Evolutionary conservation across 805 yeast genomes (phyloP).

Genomic region (Saccharomyces jurei): DNA sequence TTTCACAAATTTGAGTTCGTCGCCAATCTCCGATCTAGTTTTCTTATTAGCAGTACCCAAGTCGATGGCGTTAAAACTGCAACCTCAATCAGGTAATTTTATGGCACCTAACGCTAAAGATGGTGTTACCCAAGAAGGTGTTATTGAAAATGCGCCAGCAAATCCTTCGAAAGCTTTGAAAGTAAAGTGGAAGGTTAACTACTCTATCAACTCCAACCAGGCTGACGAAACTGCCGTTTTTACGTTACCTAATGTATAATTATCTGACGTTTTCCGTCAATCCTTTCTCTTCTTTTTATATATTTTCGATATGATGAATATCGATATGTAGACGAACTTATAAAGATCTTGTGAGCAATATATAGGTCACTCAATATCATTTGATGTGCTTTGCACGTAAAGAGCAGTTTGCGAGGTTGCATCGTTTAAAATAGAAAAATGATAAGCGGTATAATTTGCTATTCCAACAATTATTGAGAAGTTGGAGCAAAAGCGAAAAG

Average conservation of each 20-base stretch:
- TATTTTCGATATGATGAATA: not conserved
- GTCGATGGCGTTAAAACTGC: constrained; percentile 44
- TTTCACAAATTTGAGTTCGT: constrained; percentile 42
- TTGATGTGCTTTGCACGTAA: not conserved
- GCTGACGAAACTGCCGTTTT: constrained; percentile 51
- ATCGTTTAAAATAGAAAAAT: not conserved
- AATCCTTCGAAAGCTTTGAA: constrained; percentile 38
- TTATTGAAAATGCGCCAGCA: constrained; percentile 26
- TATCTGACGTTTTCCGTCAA: not conserved
- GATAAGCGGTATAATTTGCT: not conserved
- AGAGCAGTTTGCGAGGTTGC: not conserved
- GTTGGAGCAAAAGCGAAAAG: not conserved
- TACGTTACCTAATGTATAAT: constrained; percentile 25
- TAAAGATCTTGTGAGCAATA: not conserved
- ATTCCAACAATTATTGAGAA: not conserved
- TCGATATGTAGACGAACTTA: not conserved
- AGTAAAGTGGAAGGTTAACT: constrained; percentile 67
- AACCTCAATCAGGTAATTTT: constrained; percentile 49
- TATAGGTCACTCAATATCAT: not conserved
- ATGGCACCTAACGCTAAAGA: constrained; percentile 41
- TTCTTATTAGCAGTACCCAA: constrained; percentile 66
- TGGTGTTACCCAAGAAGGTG: constrained; percentile 42
- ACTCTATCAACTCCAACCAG: constrained; percentile 37
- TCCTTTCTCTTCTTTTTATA: not conserved
- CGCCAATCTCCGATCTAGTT: constrained; percentile 41